Evolutionary conservation across 2,329 filamentous ascomycete species (phyloP).

Genomic region (Amesomyces nigricolor): DNA sequence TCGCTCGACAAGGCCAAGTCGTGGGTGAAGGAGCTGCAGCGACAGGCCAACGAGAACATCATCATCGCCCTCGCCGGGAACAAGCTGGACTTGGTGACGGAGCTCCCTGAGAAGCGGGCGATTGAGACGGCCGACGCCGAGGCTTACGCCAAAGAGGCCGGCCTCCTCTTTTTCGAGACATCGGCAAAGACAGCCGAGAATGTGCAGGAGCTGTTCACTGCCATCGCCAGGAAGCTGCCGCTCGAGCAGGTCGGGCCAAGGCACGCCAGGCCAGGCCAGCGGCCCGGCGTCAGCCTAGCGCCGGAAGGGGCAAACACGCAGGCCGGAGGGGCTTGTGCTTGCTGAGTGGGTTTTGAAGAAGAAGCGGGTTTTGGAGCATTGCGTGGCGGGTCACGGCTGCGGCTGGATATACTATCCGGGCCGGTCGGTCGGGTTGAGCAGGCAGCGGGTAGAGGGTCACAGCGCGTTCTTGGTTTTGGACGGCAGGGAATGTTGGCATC

Average conservation of each 20-base stretch:
- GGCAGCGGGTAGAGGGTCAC: constrained; percentile 17
- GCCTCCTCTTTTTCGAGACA: constrained; percentile 95
- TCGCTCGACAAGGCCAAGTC: constrained; percentile 98
- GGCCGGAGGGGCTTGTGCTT: constrained; percentile 50
- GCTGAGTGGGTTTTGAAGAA: constrained; percentile 34
- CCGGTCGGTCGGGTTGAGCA: constrained; percentile 1
- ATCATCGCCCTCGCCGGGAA: constrained; percentile 97
- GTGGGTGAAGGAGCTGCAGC: constrained; percentile 98
- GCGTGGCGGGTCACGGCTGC: background rate
- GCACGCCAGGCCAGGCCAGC: constrained; percentile 64
- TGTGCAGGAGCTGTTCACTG: constrained; percentile 90
- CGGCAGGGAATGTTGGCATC: constrained; percentile 16
- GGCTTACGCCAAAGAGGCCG: constrained; percentile 89
- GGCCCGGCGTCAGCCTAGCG: constrained; percentile 52
- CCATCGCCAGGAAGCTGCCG: constrained; percentile 95
- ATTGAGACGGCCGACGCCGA: constrained; percentile 86
- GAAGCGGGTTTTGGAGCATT: background rate
- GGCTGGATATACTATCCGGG: background rate
- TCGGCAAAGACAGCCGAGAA: constrained; percentile 97
- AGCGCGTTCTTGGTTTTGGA: constrained; percentile 7
- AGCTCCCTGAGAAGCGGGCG: constrained; percentile 92
- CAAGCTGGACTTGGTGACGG: constrained; percentile 92
- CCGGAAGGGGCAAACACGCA: constrained; percentile 55
- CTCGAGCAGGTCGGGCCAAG: constrained; percentile 93
- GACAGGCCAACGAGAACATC: constrained; percentile 99